These are phyloP conservation scores for Simmondsia chinensis DNA, from an alignment of 148 eudicot species.

Conservation along the genomic window DNA sequence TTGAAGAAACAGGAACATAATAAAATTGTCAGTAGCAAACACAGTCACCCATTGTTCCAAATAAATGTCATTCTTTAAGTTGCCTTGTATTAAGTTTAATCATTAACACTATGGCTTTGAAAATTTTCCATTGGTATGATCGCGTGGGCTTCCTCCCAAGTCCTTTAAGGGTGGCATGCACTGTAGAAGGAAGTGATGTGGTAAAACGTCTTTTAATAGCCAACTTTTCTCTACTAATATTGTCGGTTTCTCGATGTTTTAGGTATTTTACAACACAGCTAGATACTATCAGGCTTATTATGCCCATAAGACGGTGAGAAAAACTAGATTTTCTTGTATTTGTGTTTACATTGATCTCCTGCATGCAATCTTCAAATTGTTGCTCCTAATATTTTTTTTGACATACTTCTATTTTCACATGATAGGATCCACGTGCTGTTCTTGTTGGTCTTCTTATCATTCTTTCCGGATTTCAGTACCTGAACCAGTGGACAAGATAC, in stretches of 20 bases:
- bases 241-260: constrained; percentile 5
- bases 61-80: no score
- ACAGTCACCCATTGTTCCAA: no score
- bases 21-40: no score
- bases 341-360: background rate
- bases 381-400: background rate
- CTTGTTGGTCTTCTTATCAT: constrained; percentile 82
- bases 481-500: constrained; percentile 97
- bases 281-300: constrained; percentile 91
- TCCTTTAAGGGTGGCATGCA: no score
- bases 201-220: no score
- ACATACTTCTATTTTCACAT: constrained; percentile 14
- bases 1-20: no score
- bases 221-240: no score
- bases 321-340: constrained; percentile 3
- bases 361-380: background rate
- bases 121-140: no score
- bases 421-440: constrained; percentile 95
- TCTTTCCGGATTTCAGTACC: constrained; percentile 86
- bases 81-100: no score
- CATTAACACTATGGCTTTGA: no score
- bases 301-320: constrained; percentile 88
- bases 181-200: no score
- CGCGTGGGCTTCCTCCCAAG: no score
- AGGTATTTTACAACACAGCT: constrained; percentile 92